Base-by-base conservation (phyloP, 2,329 filamentous ascomycete species). In the Venturia asperata region DNA sequence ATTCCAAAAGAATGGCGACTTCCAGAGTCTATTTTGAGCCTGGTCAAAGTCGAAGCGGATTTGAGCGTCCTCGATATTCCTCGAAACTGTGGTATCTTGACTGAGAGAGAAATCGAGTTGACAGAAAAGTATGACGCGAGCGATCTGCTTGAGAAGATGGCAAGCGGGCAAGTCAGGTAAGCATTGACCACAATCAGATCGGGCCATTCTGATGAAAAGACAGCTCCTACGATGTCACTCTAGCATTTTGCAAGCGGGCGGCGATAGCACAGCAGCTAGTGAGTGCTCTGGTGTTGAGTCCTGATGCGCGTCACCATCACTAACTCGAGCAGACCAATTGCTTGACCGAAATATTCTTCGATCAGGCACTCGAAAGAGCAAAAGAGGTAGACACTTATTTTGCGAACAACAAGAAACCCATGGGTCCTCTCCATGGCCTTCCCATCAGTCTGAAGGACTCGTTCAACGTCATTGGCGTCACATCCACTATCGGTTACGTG, bases 401-500 rank as follows among this genome's bases (percentile, higher is more conserved):
- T 39, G 70, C 70, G 45, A 70, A 64, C 19, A 71, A 77, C 0
- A 77, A 77, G 5, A 76, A 77, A 68, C 68, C 78, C 17, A 77
- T 82, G 69, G 82, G 82, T 3, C 76, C 80, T 24, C 68, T 82
- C 13, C 83, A 83, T 71, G 83, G 82, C 0, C 71, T 85, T 2
- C 83, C 83, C 0, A 77, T 86, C 64, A 81, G 78, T 6, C 69
- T 85, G 15, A 87, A 87, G 68, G 73, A 68, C 63, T 83, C 84
- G 17, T 87, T 87, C 72, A 81, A 86, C 30, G 76, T 88, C 52
- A 81, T 81, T 66, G 84, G 82, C 1, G 71, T 80, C 3, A 83
- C 87, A 64, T 80, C 81, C 0, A 86, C 85, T 0, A 73, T 87
- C 3, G 85, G 85, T 7, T 87, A 87, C 68, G 81, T 84, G 1